Base-by-base conservation (phyloP, 345 rosid species). In the Acer yangbiense region DNA sequence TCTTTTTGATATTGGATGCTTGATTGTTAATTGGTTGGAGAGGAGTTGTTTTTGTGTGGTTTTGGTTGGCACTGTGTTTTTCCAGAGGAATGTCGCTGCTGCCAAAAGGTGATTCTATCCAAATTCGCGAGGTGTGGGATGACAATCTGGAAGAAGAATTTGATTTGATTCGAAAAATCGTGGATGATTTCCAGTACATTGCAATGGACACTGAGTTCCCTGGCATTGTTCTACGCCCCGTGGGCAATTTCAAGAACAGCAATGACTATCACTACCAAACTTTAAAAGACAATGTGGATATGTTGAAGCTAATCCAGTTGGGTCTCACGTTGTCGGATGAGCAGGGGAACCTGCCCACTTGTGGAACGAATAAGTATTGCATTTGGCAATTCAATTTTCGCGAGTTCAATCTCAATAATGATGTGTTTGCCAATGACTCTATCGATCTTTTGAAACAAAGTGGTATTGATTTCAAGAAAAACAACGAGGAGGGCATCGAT, bases 121-220 rank as follows among this genome's bases (percentile, higher is more conserved):
- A 84, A 68, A 95, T 95, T 72, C 94, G 97, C 16, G 94, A 95
- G 84, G 98, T 91, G 1, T 95, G 98, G 98, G 81, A 76, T 69
- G 85, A 88, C 67, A 95, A 91, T 43, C 88, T 93, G 0, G 86
- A 83, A 72, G 88, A 87, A 58, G 98, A 95, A 73, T 87, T 95
- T 62, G 87, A 77, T 44, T 83, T 89, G 77, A 89, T 95, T 50
- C 92, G 89, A 9, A 87, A 83, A 14, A 77, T 93, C 18, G 95
- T 94, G 7, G 98, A 93, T 65, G 92, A 85, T 65, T 91, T 77
- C 83, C 94, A 92, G 29, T 93, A 83, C 74, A 83, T 94, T 7
- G 98, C 98, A 4, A 94, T 94, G 97, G 98, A 94, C 80, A 94
- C 97, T 0, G 98, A 95, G 87, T 95, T 95, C 65, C 98, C 97